These are phyloP conservation scores for Phytophthora colocasiae DNA, from an alignment of 352 stramenopile genomes.

Conservation along the genomic window DNA sequence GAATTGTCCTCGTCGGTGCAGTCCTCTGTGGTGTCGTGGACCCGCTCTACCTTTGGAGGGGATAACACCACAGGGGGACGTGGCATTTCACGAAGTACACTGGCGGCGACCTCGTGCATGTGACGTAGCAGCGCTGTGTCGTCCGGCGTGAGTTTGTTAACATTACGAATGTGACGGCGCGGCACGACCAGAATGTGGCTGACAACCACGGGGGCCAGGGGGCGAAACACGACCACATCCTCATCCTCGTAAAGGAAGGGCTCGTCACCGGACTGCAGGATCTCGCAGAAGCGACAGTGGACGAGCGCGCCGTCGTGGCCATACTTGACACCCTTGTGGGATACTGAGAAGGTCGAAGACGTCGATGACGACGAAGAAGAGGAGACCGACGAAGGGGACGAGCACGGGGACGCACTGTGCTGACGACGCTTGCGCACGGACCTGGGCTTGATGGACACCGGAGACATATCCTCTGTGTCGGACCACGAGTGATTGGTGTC, in stretches of 20 bases:
- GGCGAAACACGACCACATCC: conserved; percentile 77
- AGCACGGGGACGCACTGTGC: conserved; percentile 29
- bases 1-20: conserved; percentile 33
- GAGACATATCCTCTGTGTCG: conserved; percentile 50
- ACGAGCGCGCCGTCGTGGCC: conserved; percentile 61
- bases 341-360: conserved; percentile 46
- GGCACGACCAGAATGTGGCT: conserved; percentile 87
- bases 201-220: conserved; percentile 67
- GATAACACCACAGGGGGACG: conserved; percentile 27
- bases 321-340: conserved; percentile 84
- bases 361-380: conserved; percentile 37
- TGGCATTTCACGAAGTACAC: conserved; percentile 56
- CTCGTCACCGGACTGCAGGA: conserved; percentile 64
- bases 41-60: conserved; percentile 27
- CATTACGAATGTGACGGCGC: conserved; percentile 85
- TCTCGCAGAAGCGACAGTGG: conserved; percentile 88
- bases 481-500: conserved; percentile 49
- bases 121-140: conserved; percentile 66
- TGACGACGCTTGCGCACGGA: conserved; percentile 25
- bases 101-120: conserved; percentile 74
- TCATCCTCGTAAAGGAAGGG: conserved; percentile 87
- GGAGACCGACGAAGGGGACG: conserved; percentile 23
- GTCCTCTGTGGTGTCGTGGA: conserved; percentile 19
- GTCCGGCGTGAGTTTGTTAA: conserved; percentile 76
- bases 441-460: conserved; percentile 26